phyloP scores from a whole-genome alignment of 352 stramenopile genomes.

The Phytophthora pinifolia region DNA sequence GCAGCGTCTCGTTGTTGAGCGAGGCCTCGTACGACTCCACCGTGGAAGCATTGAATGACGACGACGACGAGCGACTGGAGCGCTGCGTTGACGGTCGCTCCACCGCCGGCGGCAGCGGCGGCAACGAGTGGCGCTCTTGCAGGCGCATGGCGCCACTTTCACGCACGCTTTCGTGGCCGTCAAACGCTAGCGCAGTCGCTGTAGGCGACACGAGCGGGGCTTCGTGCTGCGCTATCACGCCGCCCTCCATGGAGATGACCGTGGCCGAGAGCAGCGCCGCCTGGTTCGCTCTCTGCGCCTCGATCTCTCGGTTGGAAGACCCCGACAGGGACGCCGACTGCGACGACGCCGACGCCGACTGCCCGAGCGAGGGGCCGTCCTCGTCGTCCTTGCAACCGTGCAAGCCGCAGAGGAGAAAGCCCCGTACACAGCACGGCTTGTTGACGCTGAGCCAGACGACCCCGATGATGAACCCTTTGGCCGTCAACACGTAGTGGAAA shows the following conservation, averaged over 20 bases:
- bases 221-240: constrained; percentile 14
- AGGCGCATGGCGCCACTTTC: constrained; percentile 14
- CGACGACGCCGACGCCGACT: constrained; percentile 22
- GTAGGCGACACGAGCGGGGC: constrained; percentile 7
- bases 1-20: constrained; percentile 72
- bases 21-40: constrained; percentile 43
- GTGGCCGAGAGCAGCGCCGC: constrained; percentile 11
- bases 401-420: constrained; percentile 31
- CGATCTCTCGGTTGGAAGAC: constrained; percentile 19
- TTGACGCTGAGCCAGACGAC: constrained; percentile 72
- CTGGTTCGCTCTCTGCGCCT: constrained; percentile 6
- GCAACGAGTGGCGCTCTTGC: constrained; percentile 23
- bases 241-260: constrained; percentile 28
- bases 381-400: constrained; percentile 29
- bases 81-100: constrained; percentile 12
- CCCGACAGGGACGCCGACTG: constrained; percentile 32
- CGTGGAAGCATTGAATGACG: constrained; percentile 31
- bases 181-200: constrained; percentile 14
- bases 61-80: constrained; percentile 32
- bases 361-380: constrained; percentile 18
- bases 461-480: constrained; percentile 62
- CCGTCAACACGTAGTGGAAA: constrained; percentile 63
- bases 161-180: constrained; percentile 24
- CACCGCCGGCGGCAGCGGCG: constrained; percentile 15
- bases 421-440: constrained; percentile 53